Evolutionary conservation across 495 filamentous ascomycete genomes (phyloP), one percentile per base, ranked within the genome.

Genomic region (Daldinia bambusicola): DNA sequence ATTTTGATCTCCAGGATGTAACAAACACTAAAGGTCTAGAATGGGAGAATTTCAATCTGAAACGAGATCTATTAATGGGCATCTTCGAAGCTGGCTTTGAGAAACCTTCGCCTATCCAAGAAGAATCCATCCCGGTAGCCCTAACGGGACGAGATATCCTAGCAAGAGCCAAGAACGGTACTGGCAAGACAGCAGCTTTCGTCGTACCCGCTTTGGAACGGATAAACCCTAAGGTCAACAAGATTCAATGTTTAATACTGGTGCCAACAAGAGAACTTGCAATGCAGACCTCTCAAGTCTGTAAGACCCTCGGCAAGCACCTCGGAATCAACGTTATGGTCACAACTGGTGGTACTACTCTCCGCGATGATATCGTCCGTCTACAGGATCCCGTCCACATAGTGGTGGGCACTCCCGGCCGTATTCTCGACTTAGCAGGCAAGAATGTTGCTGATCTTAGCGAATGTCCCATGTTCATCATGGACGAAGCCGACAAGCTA

Each of bases 41-140:
- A 64, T 99, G 97, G 71, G 95, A 98, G 76, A 94, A 99, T 64
- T 97, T 99, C 73, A 91, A 90, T 66, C 90, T 98, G 75, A 96
- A 95, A 80, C 89, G 95, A 61, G 92, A 97, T 72, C 85, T 99
- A 32, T 87, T 99, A 83, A 98, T 98, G 94, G 95, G 95, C 36
- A 98, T 99, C 61, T 98, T 98, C 80, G 96, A 98, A 82, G 95
- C 95, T 71, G 95, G 95, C 56, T 99, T 97, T 80, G 95, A 99
- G 76, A 98, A 97, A 80, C 95, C 95, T 2, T 99, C 95, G 52
- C 95, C 95, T 14, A 98, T 99, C 70, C 95, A 99, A 88, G 95
- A 99, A 90, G 95, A 97, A 81, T 91, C 94, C 41, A 98, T 99
- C 77, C 95, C 95, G 20, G 95, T 98, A 64, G 95, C 95, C 18